phyloP scores from a whole-genome alignment of 176 grass and related monocot genomes.

The Olyra latifolia region DNA sequence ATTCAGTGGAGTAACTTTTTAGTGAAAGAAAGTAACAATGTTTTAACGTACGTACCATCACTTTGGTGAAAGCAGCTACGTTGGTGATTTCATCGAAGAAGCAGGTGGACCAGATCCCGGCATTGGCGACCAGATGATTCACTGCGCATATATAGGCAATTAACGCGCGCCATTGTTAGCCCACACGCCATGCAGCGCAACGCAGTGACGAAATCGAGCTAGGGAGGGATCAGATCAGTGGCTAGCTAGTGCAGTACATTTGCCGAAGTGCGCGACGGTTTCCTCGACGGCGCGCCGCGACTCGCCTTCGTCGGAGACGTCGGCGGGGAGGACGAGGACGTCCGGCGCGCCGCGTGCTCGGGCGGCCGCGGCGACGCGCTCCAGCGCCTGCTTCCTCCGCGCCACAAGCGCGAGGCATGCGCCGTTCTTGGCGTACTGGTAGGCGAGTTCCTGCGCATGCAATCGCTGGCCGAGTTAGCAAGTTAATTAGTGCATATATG shows the following conservation, averaged over 20 bases:
- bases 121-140: constrained; percentile 72
- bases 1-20: too few species aligned
- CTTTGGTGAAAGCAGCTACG: constrained; percentile 52
- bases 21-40: too few species aligned
- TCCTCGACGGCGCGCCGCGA: constrained; percentile 47
- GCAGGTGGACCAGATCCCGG: constrained; percentile 53
- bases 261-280: constrained; percentile 59
- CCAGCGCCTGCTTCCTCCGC: constrained; percentile 56
- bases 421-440: constrained; percentile 60
- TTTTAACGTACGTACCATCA: constrained; percentile 67
- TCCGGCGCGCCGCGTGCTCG: constrained; percentile 41
- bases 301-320: constrained; percentile 48
- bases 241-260: constrained; percentile 29
- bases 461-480: background rate
- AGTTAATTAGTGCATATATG: background rate
- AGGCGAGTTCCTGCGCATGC: constrained; percentile 60
- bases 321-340: constrained; percentile 49
- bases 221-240: background rate
- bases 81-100: constrained; percentile 61
- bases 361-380: constrained; percentile 41
- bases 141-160: constrained; percentile 30
- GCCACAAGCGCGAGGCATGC: constrained; percentile 59
- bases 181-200: too few species aligned
- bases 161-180: background rate
- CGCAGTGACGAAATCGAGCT: too few species aligned